Conservation (phyloP, 1,139 yeast species). For the Saccharomycopsis hybrid region DNA sequence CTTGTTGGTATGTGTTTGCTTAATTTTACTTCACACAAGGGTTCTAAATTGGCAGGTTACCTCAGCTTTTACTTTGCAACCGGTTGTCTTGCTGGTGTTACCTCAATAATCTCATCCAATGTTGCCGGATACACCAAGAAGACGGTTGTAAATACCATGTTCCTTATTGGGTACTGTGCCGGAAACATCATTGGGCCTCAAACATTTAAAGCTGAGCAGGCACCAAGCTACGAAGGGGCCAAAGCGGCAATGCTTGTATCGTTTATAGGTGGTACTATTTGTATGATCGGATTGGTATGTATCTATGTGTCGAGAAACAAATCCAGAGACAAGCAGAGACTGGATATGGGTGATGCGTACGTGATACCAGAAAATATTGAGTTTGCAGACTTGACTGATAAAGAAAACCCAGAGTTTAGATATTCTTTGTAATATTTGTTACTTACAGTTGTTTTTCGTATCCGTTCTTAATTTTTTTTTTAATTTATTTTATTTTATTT, state of each 20-base stretch:
- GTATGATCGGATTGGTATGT: no score
- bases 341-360: slow-evolving; percentile 21
- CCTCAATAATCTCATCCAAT: slow-evolving; percentile 37
- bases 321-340: slow-evolving; percentile 27
- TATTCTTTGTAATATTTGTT: slow-evolving; percentile 26
- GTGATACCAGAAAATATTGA: slow-evolving; percentile 32
- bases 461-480: no score
- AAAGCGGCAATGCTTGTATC: slow-evolving; percentile 35
- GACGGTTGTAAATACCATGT: slow-evolving; percentile 35
- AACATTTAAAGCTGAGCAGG: slow-evolving; percentile 40
- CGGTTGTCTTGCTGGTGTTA: slow-evolving; percentile 22
- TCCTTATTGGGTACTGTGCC: slow-evolving; percentile 49
- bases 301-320: slow-evolving; percentile 28
- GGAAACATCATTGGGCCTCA: slow-evolving; percentile 58
- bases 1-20: slow-evolving; percentile 31
- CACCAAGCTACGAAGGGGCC: slow-evolving; percentile 46
- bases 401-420: slow-evolving; percentile 42
- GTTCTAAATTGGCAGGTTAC: slow-evolving; percentile 35
- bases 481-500: neutral
- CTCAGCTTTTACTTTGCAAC: slow-evolving; percentile 25
- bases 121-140: slow-evolving; percentile 59
- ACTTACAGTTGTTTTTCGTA: slow-evolving; percentile 19
- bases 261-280: slow-evolving; percentile 23
- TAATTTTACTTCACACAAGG: slow-evolving; percentile 23
- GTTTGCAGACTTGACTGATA: slow-evolving; percentile 45